These are phyloP conservation scores for Buxus sempervirens DNA, from an alignment of 164 flowering plant genomes.

Conservation along the genomic window DNA sequence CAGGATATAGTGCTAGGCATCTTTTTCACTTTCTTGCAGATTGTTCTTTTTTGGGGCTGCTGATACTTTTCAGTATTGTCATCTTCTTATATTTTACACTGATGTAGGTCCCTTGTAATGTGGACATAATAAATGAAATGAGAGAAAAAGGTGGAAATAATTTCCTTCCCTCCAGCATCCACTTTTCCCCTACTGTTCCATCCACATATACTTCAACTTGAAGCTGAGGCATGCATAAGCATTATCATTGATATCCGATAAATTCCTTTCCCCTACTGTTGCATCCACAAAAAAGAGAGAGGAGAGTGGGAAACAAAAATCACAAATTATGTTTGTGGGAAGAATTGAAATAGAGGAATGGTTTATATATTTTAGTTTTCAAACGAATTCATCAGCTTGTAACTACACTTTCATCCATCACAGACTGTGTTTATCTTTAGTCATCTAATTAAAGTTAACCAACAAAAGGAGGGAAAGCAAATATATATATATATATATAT, in stretches of 20 bases:
- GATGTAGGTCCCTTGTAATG: background rate
- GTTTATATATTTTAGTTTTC: background rate
- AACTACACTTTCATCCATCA: no score
- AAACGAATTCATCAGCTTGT: background rate
- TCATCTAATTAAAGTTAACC: background rate
- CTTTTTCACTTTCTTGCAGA: conserved; percentile 6
- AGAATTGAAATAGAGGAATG: no score
- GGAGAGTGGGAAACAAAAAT: no score
- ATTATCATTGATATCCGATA: background rate
- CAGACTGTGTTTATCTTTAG: background rate
- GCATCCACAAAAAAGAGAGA: no score
- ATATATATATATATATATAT: background rate
- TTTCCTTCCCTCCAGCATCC: background rate
- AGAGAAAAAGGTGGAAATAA: background rate
- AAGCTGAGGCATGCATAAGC: background rate
- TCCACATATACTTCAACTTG: background rate
- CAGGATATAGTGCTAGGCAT: conserved; percentile 13
- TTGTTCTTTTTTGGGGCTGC: conserved; percentile 1
- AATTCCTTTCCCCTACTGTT: background rate
- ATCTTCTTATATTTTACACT: background rate
- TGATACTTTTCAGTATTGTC: conserved; percentile 3
- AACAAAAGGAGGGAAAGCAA: background rate
- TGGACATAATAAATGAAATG: background rate
- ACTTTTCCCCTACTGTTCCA: background rate
- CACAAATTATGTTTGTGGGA: no score